phyloP scores from a whole-genome alignment of 352 stramenopile genomes.

The Phytophthora citrophthora region DNA sequence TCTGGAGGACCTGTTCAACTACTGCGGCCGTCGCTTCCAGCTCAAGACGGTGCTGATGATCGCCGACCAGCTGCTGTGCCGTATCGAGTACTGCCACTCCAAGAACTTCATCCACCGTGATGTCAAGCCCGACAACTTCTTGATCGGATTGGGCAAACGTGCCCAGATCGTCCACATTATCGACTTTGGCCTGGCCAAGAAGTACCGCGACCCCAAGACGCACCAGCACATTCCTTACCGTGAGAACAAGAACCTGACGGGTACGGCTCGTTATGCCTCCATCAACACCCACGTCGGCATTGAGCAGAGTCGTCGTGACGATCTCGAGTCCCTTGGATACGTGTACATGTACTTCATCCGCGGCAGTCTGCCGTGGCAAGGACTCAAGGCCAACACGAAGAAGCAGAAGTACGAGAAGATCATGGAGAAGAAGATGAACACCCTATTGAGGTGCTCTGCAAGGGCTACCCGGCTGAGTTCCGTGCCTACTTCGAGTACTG shows the following conservation, averaged over 20 bases:
- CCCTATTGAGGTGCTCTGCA: conserved; percentile 92
- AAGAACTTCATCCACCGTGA: conserved; percentile 93
- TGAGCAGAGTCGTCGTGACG: conserved; percentile 97
- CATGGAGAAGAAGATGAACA: conserved; percentile 99
- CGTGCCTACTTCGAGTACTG: conserved; percentile 97
- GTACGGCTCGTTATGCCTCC: conserved; percentile 97
- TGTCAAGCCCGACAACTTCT: conserved; percentile 92
- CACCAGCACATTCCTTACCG: conserved; percentile 92
- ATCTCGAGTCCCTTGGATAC: conserved; percentile 97
- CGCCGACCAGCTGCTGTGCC: conserved; percentile 85
- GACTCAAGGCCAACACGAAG: conserved; percentile 96
- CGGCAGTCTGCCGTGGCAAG: conserved; percentile 97
- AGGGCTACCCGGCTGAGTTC: conserved; percentile 97
- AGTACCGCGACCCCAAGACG: conserved; percentile 90
- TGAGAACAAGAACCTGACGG: conserved; percentile 94
- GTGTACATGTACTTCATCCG: conserved; percentile 96
- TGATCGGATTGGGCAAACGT: conserved; percentile 89
- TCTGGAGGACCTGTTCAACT: conserved; percentile 90
- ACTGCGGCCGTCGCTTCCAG: conserved; percentile 89
- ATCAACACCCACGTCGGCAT: conserved; percentile 99
- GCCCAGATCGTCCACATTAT: conserved; percentile 89
- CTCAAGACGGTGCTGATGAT: conserved; percentile 98
- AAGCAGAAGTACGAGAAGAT: conserved; percentile 98
- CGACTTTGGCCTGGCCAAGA: conserved; percentile 92
- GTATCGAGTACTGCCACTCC: conserved; percentile 88